Evolutionary conservation across 2,329 filamentous ascomycete genomes (phyloP).

Genomic region (Penicillium sp.): DNA sequence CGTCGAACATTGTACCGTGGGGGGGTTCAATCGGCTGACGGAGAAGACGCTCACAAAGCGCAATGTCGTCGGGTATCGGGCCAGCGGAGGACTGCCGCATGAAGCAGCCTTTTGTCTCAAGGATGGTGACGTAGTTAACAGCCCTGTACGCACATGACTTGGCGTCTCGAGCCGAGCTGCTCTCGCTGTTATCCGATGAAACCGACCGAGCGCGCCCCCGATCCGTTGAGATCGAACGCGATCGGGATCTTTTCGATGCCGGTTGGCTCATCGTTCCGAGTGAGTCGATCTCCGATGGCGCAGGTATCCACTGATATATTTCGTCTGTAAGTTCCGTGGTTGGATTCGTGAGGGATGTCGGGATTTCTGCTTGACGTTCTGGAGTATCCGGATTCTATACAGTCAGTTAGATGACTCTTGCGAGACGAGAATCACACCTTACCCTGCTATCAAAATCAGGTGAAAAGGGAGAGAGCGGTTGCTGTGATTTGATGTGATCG

Average conservation of each 20-base stretch:
- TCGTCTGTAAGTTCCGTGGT: neutral
- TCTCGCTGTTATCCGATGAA: slow-evolving; percentile 10
- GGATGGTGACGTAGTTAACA: slow-evolving; percentile 4
- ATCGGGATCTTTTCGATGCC: neutral
- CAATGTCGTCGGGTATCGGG: slow-evolving; percentile 5
- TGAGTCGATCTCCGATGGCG: neutral
- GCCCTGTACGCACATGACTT: slow-evolving; percentile 4
- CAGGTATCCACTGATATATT: neutral
- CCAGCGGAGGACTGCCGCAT: slow-evolving; percentile 5
- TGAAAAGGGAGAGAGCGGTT: slow-evolving; percentile 1
- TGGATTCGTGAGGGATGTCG: neutral
- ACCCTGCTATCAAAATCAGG: neutral
- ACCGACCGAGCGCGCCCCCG: slow-evolving; percentile 8
- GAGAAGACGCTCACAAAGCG: slow-evolving; percentile 8
- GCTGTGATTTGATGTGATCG: neutral
- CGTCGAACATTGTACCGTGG: slow-evolving; percentile 3
- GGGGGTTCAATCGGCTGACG: slow-evolving; percentile 4
- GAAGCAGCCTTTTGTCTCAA: slow-evolving; percentile 8
- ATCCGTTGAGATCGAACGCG: slow-evolving; percentile 5
- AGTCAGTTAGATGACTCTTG: slow-evolving; percentile 1
- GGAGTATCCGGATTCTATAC: neutral
- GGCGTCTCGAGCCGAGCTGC: slow-evolving; percentile 7
- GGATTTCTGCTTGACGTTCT: neutral
- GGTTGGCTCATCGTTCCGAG: neutral
- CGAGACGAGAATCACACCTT: neutral